Conservation (phyloP, 2,329 filamentous ascomycete genomes). For the Phialophora macrospora region DNA sequence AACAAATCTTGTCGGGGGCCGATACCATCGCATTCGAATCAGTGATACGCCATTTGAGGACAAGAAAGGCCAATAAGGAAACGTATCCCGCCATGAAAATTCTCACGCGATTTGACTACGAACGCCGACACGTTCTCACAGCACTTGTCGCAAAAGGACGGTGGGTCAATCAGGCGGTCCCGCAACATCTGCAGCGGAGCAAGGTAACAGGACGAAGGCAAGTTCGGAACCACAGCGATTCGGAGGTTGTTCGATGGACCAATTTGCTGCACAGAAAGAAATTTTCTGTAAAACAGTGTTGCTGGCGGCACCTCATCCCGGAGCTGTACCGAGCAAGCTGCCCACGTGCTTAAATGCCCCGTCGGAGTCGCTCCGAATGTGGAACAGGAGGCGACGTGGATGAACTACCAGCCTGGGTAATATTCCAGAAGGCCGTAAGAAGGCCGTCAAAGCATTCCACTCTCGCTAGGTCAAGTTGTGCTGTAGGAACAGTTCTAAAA, state of each 20-base stretch:
- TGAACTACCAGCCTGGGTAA: slow-evolving; percentile 28
- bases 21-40: slow-evolving; percentile 24
- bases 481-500: not conserved
- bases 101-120: not conserved
- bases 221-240: not conserved
- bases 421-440: slow-evolving; percentile 25
- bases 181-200: slow-evolving; percentile 22
- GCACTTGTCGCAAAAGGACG: not conserved
- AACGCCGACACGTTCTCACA: not conserved
- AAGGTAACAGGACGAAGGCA: slow-evolving; percentile 15
- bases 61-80: slow-evolving; percentile 32
- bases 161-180: slow-evolving; percentile 9
- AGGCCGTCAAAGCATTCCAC: not conserved
- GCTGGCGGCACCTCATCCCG: not conserved
- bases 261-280: slow-evolving; percentile 1
- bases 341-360: slow-evolving; percentile 9
- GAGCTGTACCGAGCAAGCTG: slow-evolving; percentile 7
- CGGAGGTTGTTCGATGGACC: slow-evolving; percentile 3
- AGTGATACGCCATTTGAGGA: slow-evolving; percentile 6
- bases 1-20: slow-evolving; percentile 32
- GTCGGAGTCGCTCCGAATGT: slow-evolving; percentile 18
- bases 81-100: slow-evolving; percentile 2
- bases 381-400: slow-evolving; percentile 7
- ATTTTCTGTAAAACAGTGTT: not conserved
- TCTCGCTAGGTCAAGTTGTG: slow-evolving; percentile 1